Conservation (phyloP, 2,329 filamentous ascomycete species). For the Microcyclospora pomicola region DNA sequence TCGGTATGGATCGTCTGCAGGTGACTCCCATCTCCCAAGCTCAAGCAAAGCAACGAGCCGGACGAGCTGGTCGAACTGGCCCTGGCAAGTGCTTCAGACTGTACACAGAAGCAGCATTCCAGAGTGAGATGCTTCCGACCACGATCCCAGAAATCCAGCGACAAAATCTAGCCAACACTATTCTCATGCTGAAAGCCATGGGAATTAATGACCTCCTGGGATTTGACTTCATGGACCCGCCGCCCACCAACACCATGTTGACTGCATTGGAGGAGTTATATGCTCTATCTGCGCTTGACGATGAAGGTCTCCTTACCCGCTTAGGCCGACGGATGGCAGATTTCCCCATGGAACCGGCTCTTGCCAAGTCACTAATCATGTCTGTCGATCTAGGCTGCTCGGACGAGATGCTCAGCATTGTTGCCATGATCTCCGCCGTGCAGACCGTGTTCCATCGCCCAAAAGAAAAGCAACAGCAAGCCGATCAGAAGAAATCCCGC, state of each 20-base stretch:
- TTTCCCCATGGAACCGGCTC: constrained; percentile 90
- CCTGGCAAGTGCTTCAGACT: constrained; percentile 92
- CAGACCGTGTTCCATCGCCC: constrained; percentile 85
- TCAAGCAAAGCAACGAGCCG: constrained; percentile 86
- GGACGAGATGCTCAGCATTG: constrained; percentile 86
- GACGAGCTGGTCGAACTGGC: constrained; percentile 83
- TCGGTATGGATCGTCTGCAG: constrained; percentile 93
- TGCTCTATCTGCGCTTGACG: constrained; percentile 77
- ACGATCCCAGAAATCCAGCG: constrained; percentile 94
- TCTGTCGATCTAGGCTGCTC: constrained; percentile 79
- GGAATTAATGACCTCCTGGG: constrained; percentile 94
- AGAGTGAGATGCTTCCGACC: constrained; percentile 92
- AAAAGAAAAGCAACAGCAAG: constrained; percentile 91
- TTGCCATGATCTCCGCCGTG: constrained; percentile 76
- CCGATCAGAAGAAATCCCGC: constrained; percentile 93
- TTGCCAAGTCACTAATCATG: constrained; percentile 81
- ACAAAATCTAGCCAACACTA: constrained; percentile 82
- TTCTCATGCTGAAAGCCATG: constrained; percentile 97
- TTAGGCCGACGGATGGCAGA: constrained; percentile 95
- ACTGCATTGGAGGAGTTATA: constrained; percentile 93
- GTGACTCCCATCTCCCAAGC: constrained; percentile 95
- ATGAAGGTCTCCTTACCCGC: constrained; percentile 85
- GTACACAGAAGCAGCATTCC: constrained; percentile 89
- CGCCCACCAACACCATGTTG: constrained; percentile 94
- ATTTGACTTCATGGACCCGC: constrained; percentile 98